Conservation (phyloP, 108 stramenopile species). For the Parmales sp. region DNA sequence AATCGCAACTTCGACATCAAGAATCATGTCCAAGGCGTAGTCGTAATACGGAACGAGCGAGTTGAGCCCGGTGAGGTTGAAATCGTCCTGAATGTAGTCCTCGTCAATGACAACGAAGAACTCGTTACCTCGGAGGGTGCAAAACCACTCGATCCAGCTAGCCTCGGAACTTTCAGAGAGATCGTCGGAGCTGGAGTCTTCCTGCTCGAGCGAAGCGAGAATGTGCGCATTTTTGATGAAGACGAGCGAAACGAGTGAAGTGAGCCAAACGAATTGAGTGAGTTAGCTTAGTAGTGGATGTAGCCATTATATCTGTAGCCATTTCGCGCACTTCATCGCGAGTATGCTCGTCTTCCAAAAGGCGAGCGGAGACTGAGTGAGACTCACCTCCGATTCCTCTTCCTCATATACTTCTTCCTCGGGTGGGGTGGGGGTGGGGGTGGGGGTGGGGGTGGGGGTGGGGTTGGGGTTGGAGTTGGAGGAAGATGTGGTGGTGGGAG, state of each 20-base stretch:
- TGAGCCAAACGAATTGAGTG: too few relatives aligned
- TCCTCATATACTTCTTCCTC: slow-evolving; percentile 41
- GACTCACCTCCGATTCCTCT: slow-evolving; percentile 23
- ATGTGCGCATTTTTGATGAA: neutral
- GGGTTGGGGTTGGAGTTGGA: too few relatives aligned
- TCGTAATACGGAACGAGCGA: slow-evolving; percentile 93
- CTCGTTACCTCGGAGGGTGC: slow-evolving; percentile 89
- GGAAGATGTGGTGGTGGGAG: too few relatives aligned
- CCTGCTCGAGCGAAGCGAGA: slow-evolving; percentile 43
- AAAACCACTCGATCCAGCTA: slow-evolving; percentile 99
- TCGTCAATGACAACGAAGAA: slow-evolving; percentile 96
- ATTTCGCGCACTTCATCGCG: too few relatives aligned
- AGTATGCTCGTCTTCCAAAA: too few relatives aligned
- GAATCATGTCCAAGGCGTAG: slow-evolving; percentile 96
- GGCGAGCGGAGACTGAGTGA: too few relatives aligned
- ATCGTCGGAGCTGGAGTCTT: slow-evolving; percentile 67
- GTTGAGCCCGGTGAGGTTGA: slow-evolving; percentile 93
- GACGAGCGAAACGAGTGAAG: too few relatives aligned
- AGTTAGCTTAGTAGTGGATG: too few relatives aligned
- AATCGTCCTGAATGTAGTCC: slow-evolving; percentile 99
- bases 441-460: too few relatives aligned
- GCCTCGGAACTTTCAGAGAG: slow-evolving; percentile 82
- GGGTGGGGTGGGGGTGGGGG: too few relatives aligned
- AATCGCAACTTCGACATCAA: slow-evolving; percentile 92
- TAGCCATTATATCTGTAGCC: too few relatives aligned